Conservation (phyloP, 352 stramenopile genomes). For the Pythium monospermum region DNA sequence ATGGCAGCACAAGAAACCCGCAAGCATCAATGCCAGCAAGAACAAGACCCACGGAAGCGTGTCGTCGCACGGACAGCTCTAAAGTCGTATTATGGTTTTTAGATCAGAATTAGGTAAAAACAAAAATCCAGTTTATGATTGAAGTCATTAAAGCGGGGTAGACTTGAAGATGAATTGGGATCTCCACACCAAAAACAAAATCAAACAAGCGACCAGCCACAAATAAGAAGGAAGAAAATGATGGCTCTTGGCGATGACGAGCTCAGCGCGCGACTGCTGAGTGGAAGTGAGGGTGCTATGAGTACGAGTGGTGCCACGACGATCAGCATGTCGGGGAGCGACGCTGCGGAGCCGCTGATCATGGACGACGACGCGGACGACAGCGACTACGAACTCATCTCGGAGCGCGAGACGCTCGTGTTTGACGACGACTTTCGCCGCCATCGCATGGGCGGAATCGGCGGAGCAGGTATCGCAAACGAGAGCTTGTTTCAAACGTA, state of each 20-base stretch:
- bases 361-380: slow-evolving; percentile 18
- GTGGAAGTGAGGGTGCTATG: neutral
- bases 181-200: neutral
- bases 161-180: neutral
- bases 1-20: slow-evolving; percentile 18
- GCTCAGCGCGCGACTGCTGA: slow-evolving; percentile 23
- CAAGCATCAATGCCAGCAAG: slow-evolving; percentile 8
- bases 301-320: slow-evolving; percentile 6
- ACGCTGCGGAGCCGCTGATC: slow-evolving; percentile 6
- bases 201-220: too few species aligned
- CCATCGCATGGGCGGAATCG: slow-evolving; percentile 27
- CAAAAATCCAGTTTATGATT: neutral
- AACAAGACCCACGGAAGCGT: slow-evolving; percentile 21
- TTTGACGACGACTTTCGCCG: slow-evolving; percentile 59
- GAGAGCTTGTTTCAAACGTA: slow-evolving; percentile 65
- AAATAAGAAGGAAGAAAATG: too few species aligned
- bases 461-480: slow-evolving; percentile 23
- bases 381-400: slow-evolving; percentile 68
- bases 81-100: slow-evolving; percentile 45
- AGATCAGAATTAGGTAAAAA: neutral
- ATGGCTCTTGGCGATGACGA: slow-evolving; percentile 29
- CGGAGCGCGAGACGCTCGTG: slow-evolving; percentile 71
- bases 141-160: neutral
- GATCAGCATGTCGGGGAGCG: neutral
- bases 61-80: slow-evolving; percentile 27